Evolutionary conservation across 805 yeast genomes (phyloP).

Genomic region (Ascoidea rubescens): DNA sequence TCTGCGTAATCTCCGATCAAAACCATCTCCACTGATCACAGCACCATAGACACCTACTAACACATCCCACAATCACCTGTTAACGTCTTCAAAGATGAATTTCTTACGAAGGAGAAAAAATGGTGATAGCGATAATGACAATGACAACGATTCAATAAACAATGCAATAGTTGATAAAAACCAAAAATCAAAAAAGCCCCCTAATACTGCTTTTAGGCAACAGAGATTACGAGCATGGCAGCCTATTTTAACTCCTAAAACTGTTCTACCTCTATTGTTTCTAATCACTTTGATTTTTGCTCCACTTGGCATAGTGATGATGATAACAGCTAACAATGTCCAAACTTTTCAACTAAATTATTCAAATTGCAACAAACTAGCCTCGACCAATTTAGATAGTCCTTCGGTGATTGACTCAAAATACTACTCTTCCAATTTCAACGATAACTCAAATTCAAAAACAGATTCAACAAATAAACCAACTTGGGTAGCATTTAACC

Average conservation of each 20-base stretch:
- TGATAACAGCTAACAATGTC: conserved; percentile 60
- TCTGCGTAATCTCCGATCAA: too few species aligned
- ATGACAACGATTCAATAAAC: conserved; percentile 1
- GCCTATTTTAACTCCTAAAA: conserved; percentile 84
- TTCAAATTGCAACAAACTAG: conserved; percentile 46
- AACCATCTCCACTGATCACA: too few species aligned
- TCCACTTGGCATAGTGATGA: conserved; percentile 79
- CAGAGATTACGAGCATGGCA: conserved; percentile 54
- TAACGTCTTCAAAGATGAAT: conserved; percentile 2
- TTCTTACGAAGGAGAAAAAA: conserved; percentile 5
- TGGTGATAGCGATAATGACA: background rate
- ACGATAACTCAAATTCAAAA: conserved; percentile 5
- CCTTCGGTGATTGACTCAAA: conserved; percentile 43
- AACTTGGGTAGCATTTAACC: conserved; percentile 37
- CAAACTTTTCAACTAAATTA: conserved; percentile 68
- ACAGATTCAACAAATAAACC: conserved; percentile 22
- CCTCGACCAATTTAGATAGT: conserved; percentile 20
- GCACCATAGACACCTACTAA: too few species aligned
- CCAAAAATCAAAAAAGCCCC: conserved; percentile 10
- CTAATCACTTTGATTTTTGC: conserved; percentile 69
- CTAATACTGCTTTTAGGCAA: conserved; percentile 66
- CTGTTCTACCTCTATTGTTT: conserved; percentile 76
- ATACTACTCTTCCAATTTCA: conserved; percentile 49
- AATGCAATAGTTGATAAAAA: background rate
- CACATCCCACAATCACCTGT: too few species aligned